Percentiles rank a stretch among this genome's conserved stretches.
Conservation (phyloP, 2,329 filamentous ascomycete genomes). For the Paradendryphiella salina region DNA sequence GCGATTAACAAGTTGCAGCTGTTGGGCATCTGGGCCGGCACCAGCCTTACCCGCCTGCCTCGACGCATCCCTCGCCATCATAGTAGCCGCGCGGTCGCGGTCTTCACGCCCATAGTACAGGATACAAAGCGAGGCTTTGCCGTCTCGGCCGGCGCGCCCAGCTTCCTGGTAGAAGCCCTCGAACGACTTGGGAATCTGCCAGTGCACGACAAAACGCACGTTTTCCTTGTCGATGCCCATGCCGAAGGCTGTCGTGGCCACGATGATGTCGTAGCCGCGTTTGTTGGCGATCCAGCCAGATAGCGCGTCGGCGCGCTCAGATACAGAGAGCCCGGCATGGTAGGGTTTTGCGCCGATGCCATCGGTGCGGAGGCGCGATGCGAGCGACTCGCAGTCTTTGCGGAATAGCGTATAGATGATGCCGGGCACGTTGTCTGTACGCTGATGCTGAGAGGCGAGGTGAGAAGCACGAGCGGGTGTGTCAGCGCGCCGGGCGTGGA, state of each 20-base stretch:
- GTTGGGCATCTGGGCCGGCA: slow-evolving; percentile 40
- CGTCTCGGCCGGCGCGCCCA: slow-evolving; percentile 85
- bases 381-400: slow-evolving; percentile 73
- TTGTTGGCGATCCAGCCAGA: slow-evolving; percentile 72
- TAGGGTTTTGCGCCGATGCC: slow-evolving; percentile 75
- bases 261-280: slow-evolving; percentile 83
- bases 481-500: slow-evolving; percentile 68
- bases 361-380: slow-evolving; percentile 65
- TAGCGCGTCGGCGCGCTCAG: slow-evolving; percentile 70
- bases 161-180: slow-evolving; percentile 97
- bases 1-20: slow-evolving; percentile 47
- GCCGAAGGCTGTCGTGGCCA: slow-evolving; percentile 93
- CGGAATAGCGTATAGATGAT: slow-evolving; percentile 80
- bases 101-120: slow-evolving; percentile 91
- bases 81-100: slow-evolving; percentile 68
- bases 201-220: slow-evolving; percentile 92
- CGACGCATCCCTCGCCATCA: slow-evolving; percentile 55
- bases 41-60: slow-evolving; percentile 52
- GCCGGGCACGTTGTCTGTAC: slow-evolving; percentile 68
- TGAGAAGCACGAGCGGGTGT: slow-evolving; percentile 61
- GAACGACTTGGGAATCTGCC: slow-evolving; percentile 90
- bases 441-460: slow-evolving; percentile 55
- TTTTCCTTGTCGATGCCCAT: slow-evolving; percentile 98
- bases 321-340: slow-evolving; percentile 68
- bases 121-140: slow-evolving; percentile 82